Evolutionary conservation across 208 protist genomes (phyloP).

Genomic region (Trypanosoma scelopori): DNA sequence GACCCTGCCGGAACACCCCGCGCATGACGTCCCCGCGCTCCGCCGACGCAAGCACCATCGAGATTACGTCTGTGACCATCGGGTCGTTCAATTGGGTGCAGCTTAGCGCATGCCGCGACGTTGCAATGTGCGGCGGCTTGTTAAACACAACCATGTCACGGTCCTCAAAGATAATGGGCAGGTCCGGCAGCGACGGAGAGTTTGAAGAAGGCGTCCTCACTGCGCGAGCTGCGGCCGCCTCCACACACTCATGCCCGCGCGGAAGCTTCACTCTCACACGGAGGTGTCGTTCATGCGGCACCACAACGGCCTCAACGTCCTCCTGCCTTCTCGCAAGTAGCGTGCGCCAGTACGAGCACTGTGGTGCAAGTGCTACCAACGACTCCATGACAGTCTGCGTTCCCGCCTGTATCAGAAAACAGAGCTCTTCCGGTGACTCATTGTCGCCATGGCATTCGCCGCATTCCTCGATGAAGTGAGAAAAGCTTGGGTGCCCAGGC

Average conservation of each 20-base stretch:
- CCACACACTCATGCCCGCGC: slow-evolving; percentile 56
- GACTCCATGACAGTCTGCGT: slow-evolving; percentile 22
- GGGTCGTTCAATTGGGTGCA: slow-evolving; percentile 39
- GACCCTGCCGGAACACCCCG: slow-evolving; percentile 59
- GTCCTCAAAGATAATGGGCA: slow-evolving; percentile 71
- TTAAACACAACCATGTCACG: slow-evolving; percentile 66
- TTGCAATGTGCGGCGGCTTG: slow-evolving; percentile 74
- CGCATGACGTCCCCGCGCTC: slow-evolving; percentile 5
- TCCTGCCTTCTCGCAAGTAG: slow-evolving; percentile 36
- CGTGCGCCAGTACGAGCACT: slow-evolving; percentile 74
- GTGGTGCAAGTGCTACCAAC: slow-evolving; percentile 54
- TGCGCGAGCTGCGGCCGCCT: slow-evolving; percentile 20
- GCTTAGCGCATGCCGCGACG: slow-evolving; percentile 72
- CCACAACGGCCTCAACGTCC: slow-evolving; percentile 23
- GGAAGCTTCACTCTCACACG: slow-evolving; percentile 58
- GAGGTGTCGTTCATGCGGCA: slow-evolving; percentile 45
- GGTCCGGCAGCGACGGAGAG: not conserved
- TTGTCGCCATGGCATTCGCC: slow-evolving; percentile 61
- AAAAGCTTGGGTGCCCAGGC: slow-evolving; percentile 46
- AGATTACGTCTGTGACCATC: slow-evolving; percentile 46
- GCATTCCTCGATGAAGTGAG: slow-evolving; percentile 80
- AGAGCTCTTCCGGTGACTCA: slow-evolving; percentile 39
- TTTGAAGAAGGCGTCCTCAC: not conserved
- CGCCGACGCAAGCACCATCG: slow-evolving; percentile 29
- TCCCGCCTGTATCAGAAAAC: slow-evolving; percentile 48